Conservation (phyloP, 73 alveolate genomes). For the Uronychia setigera region DNA sequence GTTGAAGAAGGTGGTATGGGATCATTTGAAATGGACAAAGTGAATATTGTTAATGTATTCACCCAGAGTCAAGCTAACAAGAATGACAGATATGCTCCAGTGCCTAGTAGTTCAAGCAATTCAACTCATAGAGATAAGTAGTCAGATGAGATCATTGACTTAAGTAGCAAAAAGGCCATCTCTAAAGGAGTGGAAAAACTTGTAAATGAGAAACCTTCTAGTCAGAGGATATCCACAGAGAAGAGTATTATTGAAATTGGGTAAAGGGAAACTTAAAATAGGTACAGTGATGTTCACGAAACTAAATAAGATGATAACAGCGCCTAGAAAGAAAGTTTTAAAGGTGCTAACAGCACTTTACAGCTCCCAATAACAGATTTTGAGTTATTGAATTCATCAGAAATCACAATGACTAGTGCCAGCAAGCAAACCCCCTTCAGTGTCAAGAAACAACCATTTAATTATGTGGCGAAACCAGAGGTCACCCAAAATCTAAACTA, state of each 20-base stretch:
- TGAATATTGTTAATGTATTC: not conserved
- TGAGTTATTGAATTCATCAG: no score
- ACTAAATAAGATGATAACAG: no score
- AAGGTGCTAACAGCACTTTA: not conserved
- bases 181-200: no score
- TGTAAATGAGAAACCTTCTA: no score
- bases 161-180: no score
- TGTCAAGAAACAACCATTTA: not conserved
- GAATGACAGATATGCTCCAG: not conserved
- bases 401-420: no score
- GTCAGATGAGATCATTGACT: not conserved
- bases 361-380: no score
- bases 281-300: no score
- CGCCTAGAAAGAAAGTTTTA: no score
- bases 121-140: not conserved
- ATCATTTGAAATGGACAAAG: not conserved
- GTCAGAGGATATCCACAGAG: not conserved
- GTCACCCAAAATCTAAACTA: no score
- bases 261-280: no score
- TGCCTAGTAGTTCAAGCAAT: not conserved
- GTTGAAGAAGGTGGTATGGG: not conserved
- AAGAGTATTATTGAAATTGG: not conserved
- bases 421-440: not conserved
- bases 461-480: not conserved
- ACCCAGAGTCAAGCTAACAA: not conserved